Evolutionary conservation across 768 basidiomycete species (phyloP).

Genomic region (Suillus ampliporus): DNA sequence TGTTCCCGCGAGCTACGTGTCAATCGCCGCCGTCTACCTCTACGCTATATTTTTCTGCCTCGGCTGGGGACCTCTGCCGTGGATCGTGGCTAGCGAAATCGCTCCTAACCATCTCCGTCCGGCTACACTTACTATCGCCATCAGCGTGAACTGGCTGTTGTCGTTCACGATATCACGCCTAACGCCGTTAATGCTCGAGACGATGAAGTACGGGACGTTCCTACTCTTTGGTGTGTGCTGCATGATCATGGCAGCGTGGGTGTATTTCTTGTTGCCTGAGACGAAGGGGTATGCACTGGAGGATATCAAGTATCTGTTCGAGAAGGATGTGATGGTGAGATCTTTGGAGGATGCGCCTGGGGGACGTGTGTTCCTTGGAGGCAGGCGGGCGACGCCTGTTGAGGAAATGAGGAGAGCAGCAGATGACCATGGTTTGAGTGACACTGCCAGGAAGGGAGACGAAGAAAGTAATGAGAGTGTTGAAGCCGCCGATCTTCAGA

Average conservation of each 20-base stretch:
- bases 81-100: slow-evolving; percentile 35
- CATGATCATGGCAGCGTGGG: slow-evolving; percentile 47
- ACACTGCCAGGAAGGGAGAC: neutral
- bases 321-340: slow-evolving; percentile 41
- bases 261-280: slow-evolving; percentile 52
- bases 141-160: slow-evolving; percentile 53
- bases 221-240: slow-evolving; percentile 49
- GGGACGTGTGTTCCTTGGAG: slow-evolving; percentile 41
- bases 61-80: slow-evolving; percentile 45
- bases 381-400: slow-evolving; percentile 21
- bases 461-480: neutral
- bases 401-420: slow-evolving; percentile 18
- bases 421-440: neutral
- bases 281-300: slow-evolving; percentile 51
- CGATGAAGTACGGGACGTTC: slow-evolving; percentile 47
- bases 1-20: slow-evolving; percentile 47
- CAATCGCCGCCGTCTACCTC: slow-evolving; percentile 51
- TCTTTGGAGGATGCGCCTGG: slow-evolving; percentile 48
- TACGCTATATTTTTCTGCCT: slow-evolving; percentile 53
- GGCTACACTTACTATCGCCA: slow-evolving; percentile 42
- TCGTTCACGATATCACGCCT: slow-evolving; percentile 52
- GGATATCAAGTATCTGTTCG: slow-evolving; percentile 51
- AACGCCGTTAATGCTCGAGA: slow-evolving; percentile 44
- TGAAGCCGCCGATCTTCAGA: neutral
- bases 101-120: slow-evolving; percentile 51